Conservation (phyloP, 2,329 filamentous ascomycete genomes). For the Alternaria atra region DNA sequence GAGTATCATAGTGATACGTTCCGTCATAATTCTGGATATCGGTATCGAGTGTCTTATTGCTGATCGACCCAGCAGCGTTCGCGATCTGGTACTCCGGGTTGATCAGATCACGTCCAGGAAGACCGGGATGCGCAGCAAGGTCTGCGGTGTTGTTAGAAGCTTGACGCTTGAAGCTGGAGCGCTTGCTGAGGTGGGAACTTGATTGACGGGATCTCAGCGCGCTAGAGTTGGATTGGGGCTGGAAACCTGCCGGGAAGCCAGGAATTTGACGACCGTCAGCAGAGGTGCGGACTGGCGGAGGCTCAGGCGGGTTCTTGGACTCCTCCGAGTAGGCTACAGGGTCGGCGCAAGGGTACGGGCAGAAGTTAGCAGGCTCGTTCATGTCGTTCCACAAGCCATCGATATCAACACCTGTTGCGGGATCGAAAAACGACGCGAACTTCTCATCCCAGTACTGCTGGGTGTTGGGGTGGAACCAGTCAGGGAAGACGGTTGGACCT, state of each 20-base stretch:
- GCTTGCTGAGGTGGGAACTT: slow-evolving; percentile 10
- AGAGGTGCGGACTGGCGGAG: slow-evolving; percentile 68
- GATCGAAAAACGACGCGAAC: slow-evolving; percentile 72
- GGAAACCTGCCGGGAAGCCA: slow-evolving; percentile 73
- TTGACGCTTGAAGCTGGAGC: slow-evolving; percentile 15
- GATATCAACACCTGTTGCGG: slow-evolving; percentile 73
- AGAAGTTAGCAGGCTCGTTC: slow-evolving; percentile 50
- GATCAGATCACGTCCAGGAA: slow-evolving; percentile 71
- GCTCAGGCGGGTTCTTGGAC: slow-evolving; percentile 66
- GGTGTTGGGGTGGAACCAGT: slow-evolving; percentile 76
- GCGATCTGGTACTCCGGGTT: slow-evolving; percentile 72
- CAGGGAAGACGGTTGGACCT: slow-evolving; percentile 74
- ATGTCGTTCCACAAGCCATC: slow-evolving; percentile 71
- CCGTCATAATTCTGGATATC: slow-evolving; percentile 74
- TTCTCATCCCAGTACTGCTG: slow-evolving; percentile 74
- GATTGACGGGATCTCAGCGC: slow-evolving; percentile 16
- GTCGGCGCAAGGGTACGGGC: slow-evolving; percentile 58
- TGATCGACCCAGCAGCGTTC: slow-evolving; percentile 58
- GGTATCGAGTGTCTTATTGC: slow-evolving; percentile 66
- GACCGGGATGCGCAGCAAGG: slow-evolving; percentile 56
- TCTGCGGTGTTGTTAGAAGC: slow-evolving; percentile 48
- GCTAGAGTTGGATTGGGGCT: slow-evolving; percentile 57
- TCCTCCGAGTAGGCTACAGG: slow-evolving; percentile 51
- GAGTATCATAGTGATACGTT: slow-evolving; percentile 74
- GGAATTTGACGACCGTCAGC: slow-evolving; percentile 69